Conservation (phyloP, 371 early-diverging fungal genomes). For the Mucor velutinosus region DNA sequence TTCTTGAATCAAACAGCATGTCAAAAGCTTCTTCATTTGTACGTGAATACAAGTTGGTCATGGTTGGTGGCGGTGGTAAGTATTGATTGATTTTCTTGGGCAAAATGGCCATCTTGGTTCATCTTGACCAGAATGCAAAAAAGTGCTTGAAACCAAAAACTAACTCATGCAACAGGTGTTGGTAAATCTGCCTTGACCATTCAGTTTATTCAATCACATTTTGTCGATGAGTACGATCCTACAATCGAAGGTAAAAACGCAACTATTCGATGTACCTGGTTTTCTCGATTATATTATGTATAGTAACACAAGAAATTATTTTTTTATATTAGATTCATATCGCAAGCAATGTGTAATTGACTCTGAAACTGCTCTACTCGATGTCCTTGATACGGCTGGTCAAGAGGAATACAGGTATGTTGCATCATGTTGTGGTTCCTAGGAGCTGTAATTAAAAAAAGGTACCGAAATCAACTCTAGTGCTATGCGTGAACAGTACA, state of each 20-base stretch:
- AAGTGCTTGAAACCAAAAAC: neutral
- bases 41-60: constrained; percentile 80
- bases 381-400: constrained; percentile 94
- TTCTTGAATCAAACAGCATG: constrained; percentile 10
- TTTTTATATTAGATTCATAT: constrained; percentile 75
- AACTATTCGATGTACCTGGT: neutral
- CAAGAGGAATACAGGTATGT: constrained; percentile 85
- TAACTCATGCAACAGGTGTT: constrained; percentile 49
- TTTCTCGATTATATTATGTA: neutral
- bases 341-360: constrained; percentile 88
- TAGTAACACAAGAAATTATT: constrained; percentile 5
- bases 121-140: constrained; percentile 58
- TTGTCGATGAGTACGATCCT: constrained; percentile 94
- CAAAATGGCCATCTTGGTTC: constrained; percentile 34
- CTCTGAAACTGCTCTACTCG: constrained; percentile 78
- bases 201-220: constrained; percentile 90
- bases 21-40: constrained; percentile 32
- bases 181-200: constrained; percentile 91
- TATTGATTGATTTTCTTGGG: neutral
- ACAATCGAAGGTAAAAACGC: constrained; percentile 80
- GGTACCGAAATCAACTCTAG: constrained; percentile 23
- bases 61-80: constrained; percentile 88
- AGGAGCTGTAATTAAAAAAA: neutral
- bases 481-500: constrained; percentile 81
- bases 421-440: neutral